Evolutionary conservation across 192 early-diverging fungal genomes (phyloP), one percentile per base, ranked within the genome.

Genomic region (Umbelopsis ramanniana): DNA sequence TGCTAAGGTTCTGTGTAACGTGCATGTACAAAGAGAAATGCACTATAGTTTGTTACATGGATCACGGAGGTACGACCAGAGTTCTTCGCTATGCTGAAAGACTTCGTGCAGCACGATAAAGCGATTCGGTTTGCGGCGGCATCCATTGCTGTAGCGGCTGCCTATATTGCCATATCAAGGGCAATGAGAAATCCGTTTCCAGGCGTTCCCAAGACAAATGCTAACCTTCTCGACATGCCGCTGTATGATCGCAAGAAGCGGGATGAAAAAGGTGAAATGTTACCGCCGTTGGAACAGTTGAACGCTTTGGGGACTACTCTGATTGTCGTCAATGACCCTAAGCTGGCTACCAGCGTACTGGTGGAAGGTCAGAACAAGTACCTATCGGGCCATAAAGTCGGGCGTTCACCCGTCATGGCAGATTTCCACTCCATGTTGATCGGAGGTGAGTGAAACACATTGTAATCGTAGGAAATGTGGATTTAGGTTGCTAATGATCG

Each of bases 281-380:
- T 50, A 50, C 48, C 48, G 5, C 48, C 48, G 15, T 15, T 50
- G 6, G 48, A 50, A 50, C 15, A 21, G 15, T 50, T 21, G 17
- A 6, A n/a, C 11, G 48, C 48, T 17, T 21, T 50, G 17, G 48
- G 48, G 1, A 6, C 2, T 21, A 50, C 15, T 15, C 17, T 50
- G 6, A 17, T 50, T 17, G 48, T 50, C 4, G n/a, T 50, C 17
- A 50, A 50, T 50, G 48, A 50, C 48, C 48, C 48, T n/a, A 50
- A 21, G 11, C 6, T 50, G 17, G 46, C 46, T 6, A 35, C 23
- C 14, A 35, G 40, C 24, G 17, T 68, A 0, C 29, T 68, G n/a
- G 67, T 40, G 10, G 35, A 68, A 10, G 37, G 67, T 11, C 67
- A 68, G 38, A 47, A 43, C 11, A 68, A 43, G 11, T 68, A 68